Percentiles rank a stretch among this genome's conserved stretches.
These are phyloP conservation scores for Isochrysis galbana DNA, from an alignment of 78 protist species.

Conservation along the genomic window DNA sequence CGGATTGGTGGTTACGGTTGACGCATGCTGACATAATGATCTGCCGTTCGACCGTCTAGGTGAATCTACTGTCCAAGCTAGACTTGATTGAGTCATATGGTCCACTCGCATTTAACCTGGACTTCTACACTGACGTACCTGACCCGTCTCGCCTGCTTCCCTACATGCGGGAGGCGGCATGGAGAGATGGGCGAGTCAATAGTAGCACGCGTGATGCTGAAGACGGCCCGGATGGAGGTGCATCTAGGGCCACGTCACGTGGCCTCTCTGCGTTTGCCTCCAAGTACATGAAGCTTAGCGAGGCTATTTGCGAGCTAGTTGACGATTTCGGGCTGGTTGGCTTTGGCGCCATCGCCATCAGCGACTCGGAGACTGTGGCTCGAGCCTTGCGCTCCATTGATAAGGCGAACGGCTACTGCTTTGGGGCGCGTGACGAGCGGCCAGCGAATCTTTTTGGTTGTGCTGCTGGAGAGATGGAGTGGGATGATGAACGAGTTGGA, in stretches of 20 bases:
- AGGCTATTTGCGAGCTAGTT: constrained; percentile 67
- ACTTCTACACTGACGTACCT: constrained; percentile 78
- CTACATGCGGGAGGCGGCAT: not conserved
- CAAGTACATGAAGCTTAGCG: constrained; percentile 48
- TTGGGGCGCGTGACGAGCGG: not conserved
- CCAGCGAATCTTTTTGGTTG: not conserved
- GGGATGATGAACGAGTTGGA: not conserved
- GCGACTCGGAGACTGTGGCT: not conserved
- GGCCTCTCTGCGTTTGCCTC: not conserved
- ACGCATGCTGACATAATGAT: no score
- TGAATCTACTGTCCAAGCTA: constrained; percentile 93
- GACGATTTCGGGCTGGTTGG: constrained; percentile 83
- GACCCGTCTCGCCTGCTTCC: constrained; percentile 55
- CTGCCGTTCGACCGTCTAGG: constrained; percentile 86
- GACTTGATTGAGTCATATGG: constrained; percentile 84
- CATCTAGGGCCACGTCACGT: constrained; percentile 22
- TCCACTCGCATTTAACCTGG: constrained; percentile 71
- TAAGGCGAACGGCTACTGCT: not conserved
- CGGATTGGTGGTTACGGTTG: no score
- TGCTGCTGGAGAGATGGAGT: not conserved
- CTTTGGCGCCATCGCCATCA: constrained; percentile 52
- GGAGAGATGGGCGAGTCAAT: not conserved
- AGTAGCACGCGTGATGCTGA: no score
- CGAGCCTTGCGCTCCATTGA: not conserved
- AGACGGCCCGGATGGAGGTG: no score